Conservation (phyloP, 192 early-diverging fungal species). For the Spinellus fusiger region DNA sequence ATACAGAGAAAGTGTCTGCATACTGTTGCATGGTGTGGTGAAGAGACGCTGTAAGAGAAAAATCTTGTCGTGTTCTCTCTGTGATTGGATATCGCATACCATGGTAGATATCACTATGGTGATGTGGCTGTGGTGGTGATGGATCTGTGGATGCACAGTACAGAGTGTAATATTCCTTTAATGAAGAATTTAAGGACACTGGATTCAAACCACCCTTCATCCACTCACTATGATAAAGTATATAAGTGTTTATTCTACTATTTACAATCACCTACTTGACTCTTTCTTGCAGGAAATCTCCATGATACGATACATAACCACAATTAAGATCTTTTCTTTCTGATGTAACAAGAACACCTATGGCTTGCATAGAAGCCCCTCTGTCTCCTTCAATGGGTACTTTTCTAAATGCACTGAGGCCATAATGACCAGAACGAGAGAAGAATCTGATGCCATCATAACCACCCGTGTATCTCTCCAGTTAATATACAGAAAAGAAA, state of each 20-base stretch:
- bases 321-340: constrained; percentile 35
- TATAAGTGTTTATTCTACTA: too few relatives aligned
- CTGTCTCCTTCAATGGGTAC: constrained; percentile 30
- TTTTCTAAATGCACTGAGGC: constrained; percentile 43
- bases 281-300: constrained; percentile 32
- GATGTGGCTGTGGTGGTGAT: too few relatives aligned
- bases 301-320: constrained; percentile 46
- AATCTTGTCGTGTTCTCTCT: too few relatives aligned
- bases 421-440: constrained; percentile 30
- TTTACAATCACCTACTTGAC: constrained; percentile 23
- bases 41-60: neutral
- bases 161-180: too few relatives aligned
- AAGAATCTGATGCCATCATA: constrained; percentile 38
- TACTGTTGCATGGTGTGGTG: neutral
- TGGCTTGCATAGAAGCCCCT: constrained; percentile 47
- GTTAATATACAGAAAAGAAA: too few relatives aligned
- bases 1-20: neutral
- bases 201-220: too few relatives aligned
- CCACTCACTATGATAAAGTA: too few relatives aligned
- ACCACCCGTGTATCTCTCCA: neutral
- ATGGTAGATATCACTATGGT: too few relatives aligned
- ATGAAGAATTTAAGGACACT: too few relatives aligned
- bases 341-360: constrained; percentile 42
- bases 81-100: too few relatives aligned
- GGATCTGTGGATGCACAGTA: too few relatives aligned